Evolutionary conservation across 495 filamentous ascomycete genomes (phyloP).

Genomic region (Aspergillus bridgeri): DNA sequence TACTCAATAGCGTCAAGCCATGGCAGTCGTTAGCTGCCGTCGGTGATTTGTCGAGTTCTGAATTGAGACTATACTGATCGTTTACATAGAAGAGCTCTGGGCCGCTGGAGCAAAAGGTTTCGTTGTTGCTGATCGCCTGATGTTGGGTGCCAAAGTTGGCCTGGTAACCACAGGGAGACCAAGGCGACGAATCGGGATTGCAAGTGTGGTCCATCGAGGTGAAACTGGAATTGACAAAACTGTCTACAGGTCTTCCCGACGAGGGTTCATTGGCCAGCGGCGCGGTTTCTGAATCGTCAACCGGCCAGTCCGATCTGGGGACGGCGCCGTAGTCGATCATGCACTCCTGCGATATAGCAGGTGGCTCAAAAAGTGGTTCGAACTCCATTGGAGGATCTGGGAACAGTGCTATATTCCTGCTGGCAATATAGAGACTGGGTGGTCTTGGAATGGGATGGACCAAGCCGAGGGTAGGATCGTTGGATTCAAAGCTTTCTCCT

Average conservation of each 20-base stretch:
- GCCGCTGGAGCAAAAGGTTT: constrained; percentile 2
- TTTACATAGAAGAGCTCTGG: not conserved
- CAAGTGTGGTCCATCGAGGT: constrained; percentile 3
- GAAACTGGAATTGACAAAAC: not conserved
- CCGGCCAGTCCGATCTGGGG: constrained; percentile 10
- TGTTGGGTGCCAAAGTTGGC: not conserved
- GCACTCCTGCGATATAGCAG: not conserved
- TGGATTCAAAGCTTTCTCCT: not conserved
- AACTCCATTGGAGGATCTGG: constrained; percentile 1
- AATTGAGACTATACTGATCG: constrained; percentile 2
- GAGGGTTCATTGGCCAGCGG: not conserved
- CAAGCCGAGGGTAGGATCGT: constrained; percentile 2
- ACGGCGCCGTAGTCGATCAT: not conserved
- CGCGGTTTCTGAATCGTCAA: constrained; percentile 1
- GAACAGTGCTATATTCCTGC: constrained; percentile 9
- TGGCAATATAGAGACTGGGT: constrained; percentile 8
- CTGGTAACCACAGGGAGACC: constrained; percentile 5
- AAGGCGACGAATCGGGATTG: constrained; percentile 5
- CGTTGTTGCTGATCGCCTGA: not conserved
- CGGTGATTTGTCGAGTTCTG: constrained; percentile 3
- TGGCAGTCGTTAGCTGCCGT: not conserved
- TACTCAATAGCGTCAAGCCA: constrained; percentile 1
- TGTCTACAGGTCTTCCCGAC: constrained; percentile 2
- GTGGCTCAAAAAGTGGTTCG: not conserved
- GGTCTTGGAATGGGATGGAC: constrained; percentile 13